Conservation (phyloP, 1,284 basidiomycete species). For the Leccinum brunneo-olivaceum region DNA sequence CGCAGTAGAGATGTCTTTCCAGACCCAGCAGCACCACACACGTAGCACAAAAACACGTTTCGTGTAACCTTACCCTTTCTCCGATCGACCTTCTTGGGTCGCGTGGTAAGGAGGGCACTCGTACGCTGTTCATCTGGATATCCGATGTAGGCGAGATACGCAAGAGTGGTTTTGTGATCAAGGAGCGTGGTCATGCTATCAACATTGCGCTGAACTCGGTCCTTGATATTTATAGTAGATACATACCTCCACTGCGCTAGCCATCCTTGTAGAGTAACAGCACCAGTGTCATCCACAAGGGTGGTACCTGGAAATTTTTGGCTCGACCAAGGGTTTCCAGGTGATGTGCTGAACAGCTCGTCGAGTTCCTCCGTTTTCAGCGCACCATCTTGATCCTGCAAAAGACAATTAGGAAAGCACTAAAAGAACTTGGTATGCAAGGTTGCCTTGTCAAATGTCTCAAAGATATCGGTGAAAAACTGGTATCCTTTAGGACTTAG, state of each 20-base stretch:
- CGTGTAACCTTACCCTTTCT: constrained; percentile 82
- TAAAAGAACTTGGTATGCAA: background rate
- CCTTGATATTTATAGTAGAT: background rate
- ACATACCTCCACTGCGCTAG: constrained; percentile 94
- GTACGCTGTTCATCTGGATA: constrained; percentile 75
- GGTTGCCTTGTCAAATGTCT: constrained; percentile 87
- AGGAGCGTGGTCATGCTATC: constrained; percentile 92
- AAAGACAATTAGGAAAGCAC: constrained; percentile 1
- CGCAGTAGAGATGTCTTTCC: constrained; percentile 89
- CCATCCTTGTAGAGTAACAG: constrained; percentile 95
- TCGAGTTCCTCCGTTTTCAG: constrained; percentile 82
- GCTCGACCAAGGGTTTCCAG: constrained; percentile 86
- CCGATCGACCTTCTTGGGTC: constrained; percentile 79
- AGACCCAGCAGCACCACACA: constrained; percentile 92
- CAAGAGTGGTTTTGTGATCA: constrained; percentile 85
- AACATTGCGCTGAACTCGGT: background rate
- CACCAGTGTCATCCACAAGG: constrained; percentile 82
- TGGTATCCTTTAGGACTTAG: constrained; percentile 90
- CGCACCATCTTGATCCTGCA: constrained; percentile 90
- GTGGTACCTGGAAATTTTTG: constrained; percentile 89
- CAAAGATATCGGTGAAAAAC: constrained; percentile 96
- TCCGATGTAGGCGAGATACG: constrained; percentile 93
- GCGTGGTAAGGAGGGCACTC: constrained; percentile 74
- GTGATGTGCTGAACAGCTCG: constrained; percentile 88
- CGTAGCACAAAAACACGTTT: constrained; percentile 88